These are phyloP conservation scores for Dipodascus geniculatus DNA, from an alignment of 805 yeast species.

Conservation along the genomic window DNA sequence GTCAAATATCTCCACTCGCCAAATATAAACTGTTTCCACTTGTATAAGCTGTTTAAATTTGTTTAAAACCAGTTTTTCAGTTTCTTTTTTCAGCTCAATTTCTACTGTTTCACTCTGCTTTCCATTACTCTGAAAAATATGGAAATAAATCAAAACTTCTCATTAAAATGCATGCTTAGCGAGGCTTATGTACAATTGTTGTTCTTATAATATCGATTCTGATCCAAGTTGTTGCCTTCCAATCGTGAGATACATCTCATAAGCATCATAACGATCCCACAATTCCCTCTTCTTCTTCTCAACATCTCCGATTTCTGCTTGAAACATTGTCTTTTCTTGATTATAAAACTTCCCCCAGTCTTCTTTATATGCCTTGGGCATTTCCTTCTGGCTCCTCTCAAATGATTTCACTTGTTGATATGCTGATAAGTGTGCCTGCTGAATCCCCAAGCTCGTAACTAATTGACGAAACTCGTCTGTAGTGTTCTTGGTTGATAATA, in stretches of 20 bases:
- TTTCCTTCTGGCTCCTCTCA: not conserved
- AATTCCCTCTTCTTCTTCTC: slow-evolving; percentile 2
- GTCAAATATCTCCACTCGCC: no score
- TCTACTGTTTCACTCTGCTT: no score
- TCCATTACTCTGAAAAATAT: no score
- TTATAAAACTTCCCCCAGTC: slow-evolving; percentile 1
- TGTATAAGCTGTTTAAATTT: no score
- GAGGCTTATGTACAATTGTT: no score
- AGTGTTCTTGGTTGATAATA: not conserved
- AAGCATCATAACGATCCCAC: slow-evolving; percentile 2
- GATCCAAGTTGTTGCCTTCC: not conserved
- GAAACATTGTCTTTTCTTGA: not conserved
- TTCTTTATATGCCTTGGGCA: not conserved
- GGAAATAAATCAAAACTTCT: no score
- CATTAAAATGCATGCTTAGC: no score
- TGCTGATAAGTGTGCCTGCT: not conserved
- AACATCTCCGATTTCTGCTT: not conserved
- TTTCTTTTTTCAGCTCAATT: no score
- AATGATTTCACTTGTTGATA: not conserved
- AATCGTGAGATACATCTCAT: slow-evolving; percentile 4
- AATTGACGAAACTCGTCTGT: not conserved
- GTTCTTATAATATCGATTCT: not conserved
- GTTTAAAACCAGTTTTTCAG: no score
- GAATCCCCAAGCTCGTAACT: not conserved
- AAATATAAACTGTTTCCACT: no score